phyloP scores from a whole-genome alignment of 305 asterid species.

The Fraxinus sp. region DNA sequence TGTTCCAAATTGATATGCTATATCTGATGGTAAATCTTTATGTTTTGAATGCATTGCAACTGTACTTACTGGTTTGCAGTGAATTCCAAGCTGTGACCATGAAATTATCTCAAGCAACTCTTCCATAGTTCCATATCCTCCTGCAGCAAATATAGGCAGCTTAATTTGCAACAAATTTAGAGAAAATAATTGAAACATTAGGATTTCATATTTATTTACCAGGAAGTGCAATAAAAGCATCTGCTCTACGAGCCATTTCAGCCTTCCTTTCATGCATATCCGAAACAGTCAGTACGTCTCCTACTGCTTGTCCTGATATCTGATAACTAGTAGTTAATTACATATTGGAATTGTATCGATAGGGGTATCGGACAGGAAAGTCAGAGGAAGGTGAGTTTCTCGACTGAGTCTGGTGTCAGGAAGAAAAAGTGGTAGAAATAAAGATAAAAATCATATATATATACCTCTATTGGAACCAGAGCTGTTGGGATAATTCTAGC shows the following conservation, averaged over 20 bases:
- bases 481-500: constrained; percentile 62
- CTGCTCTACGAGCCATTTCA: constrained; percentile 60
- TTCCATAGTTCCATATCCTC: constrained; percentile 78
- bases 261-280: constrained; percentile 78
- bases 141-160: constrained; percentile 28
- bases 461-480: constrained; percentile 61
- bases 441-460: background rate
- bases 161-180: background rate
- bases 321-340: constrained; percentile 15
- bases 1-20: background rate
- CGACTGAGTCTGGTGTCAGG: background rate
- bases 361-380: background rate
- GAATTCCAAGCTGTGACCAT: constrained; percentile 77
- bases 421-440: background rate
- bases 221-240: constrained; percentile 65
- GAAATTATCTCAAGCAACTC: constrained; percentile 73
- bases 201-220: constrained; percentile 26
- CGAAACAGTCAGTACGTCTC: constrained; percentile 57
- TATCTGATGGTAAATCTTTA: background rate
- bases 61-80: constrained; percentile 58
- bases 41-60: background rate
- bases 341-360: background rate
- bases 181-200: background rate
- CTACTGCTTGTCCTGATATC: constrained; percentile 63
- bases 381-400: too few relatives aligned